Base-by-base conservation (phyloP, 1,284 basidiomycete genomes). In the Porodaedalea pini region DNA sequence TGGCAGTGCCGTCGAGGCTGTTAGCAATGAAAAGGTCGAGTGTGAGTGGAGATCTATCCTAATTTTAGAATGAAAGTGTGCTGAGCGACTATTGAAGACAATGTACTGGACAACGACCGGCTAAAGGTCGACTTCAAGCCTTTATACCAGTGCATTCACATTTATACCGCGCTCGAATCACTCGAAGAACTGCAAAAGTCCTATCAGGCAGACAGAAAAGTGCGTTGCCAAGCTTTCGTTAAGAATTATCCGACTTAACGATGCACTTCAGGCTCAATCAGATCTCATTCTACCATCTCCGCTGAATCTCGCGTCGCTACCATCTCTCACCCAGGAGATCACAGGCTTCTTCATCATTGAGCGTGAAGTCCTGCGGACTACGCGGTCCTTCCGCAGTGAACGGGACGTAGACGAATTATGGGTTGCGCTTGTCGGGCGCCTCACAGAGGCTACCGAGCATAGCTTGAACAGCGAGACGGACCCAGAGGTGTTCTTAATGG, bases 341-440 rank as follows among this genome's bases (percentile, higher is more conserved):
- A 90, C 95, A n/a, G 97, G 97, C 0, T 99, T 98, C 74, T 99
- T 99, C 75, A 93, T 99, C 59, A 89, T 99, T 62, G 97, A 99
- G 71, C 87, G 85, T 4, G 90, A 98, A 67, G 95, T 99, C 0
- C 80, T 98, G 4, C 83, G 88, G 63, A 94, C 93, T 0, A 93
- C 94, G 4, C 84, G 82, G 11, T 79, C 77, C 36, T 99, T 99
- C 74, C 83, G 97, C 11, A 91, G 90, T 13, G 85, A 90, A 65
- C 79, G 85, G 34, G 94, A 99, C 63, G 89, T 99, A 0, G 95
- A 99, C 64, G 94, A 97, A 63, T 80, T 99, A 4, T 99, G 97
- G 96, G 92, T 98, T 62, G 87, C 85, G 23, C 83, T 99, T 65
- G 86, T 95, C 59, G 74, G 79, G 17, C 82, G 91, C 13, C 78